These are phyloP conservation scores for Tolypocladium sp. DNA, from an alignment of 2,329 filamentous ascomycete species.

Conservation along the genomic window DNA sequence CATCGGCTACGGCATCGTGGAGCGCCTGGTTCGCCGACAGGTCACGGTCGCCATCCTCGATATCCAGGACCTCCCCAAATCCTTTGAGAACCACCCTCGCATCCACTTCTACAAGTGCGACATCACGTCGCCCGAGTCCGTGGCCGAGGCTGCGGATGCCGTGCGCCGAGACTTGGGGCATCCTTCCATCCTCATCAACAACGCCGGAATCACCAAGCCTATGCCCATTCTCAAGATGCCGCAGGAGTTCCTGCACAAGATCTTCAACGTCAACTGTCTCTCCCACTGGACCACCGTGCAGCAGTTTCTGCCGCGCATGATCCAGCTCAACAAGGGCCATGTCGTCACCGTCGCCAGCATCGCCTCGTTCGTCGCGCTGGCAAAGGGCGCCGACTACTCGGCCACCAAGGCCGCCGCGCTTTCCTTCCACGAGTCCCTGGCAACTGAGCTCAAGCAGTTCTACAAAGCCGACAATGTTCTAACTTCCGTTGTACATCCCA, in stretches of 20 bases:
- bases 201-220: constrained; percentile 54
- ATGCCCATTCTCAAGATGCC: constrained; percentile 48
- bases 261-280: constrained; percentile 61
- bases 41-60: constrained; percentile 63
- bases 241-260: constrained; percentile 48
- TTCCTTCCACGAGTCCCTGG: constrained; percentile 57
- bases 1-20: constrained; percentile 27
- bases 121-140: constrained; percentile 31
- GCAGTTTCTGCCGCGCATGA: constrained; percentile 59
- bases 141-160: constrained; percentile 29
- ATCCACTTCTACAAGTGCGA: constrained; percentile 27
- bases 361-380: constrained; percentile 49
- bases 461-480: constrained; percentile 54
- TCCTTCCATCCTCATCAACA: constrained; percentile 63
- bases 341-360: constrained; percentile 61
- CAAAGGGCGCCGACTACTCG: constrained; percentile 57
- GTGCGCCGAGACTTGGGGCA: constrained; percentile 39
- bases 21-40: constrained; percentile 24
- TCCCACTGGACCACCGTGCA: constrained; percentile 54
- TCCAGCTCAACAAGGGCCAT: constrained; percentile 57
- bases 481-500: constrained; percentile 54
- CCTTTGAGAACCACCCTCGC: constrained; percentile 9
- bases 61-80: constrained; percentile 28
- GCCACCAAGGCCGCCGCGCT: constrained; percentile 56
- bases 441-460: constrained; percentile 43